phyloP scores from a whole-genome alignment of 2,329 filamentous ascomycete species.

The Teratosphaeria epicoccoides region DNA sequence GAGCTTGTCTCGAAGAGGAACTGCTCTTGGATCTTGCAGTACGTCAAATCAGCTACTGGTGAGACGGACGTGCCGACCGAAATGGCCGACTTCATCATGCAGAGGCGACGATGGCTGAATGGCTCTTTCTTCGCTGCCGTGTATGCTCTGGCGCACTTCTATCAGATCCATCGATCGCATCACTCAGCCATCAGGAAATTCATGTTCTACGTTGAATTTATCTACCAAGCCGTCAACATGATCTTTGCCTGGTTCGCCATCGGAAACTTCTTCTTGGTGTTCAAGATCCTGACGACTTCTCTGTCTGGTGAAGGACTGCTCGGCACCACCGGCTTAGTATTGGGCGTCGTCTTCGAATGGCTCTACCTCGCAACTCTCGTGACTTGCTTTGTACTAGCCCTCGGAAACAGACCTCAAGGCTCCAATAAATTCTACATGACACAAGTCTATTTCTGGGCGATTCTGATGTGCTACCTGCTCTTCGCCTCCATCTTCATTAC shows the following conservation, averaged over 20 bases:
- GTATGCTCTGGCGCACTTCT: conserved; percentile 89
- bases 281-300: conserved; percentile 88
- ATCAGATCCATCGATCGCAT: conserved; percentile 88
- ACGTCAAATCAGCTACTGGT: conserved; percentile 93
- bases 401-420: conserved; percentile 90
- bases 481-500: conserved; percentile 95
- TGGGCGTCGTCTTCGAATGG: conserved; percentile 92
- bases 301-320: conserved; percentile 60
- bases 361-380: conserved; percentile 84
- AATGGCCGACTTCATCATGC: conserved; percentile 88
- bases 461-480: conserved; percentile 91
- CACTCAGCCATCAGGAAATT: conserved; percentile 81
- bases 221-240: conserved; percentile 93
- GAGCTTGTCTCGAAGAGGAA: conserved; percentile 96
- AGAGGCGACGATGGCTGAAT: conserved; percentile 94
- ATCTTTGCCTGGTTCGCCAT: conserved; percentile 98
- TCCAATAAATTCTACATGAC: conserved; percentile 89
- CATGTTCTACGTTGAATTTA: conserved; percentile 83
- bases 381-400: conserved; percentile 85
- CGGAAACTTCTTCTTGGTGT: conserved; percentile 97
- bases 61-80: conserved; percentile 95
- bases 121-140: conserved; percentile 97
- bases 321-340: conserved; percentile 63
- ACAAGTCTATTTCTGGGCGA: conserved; percentile 97
- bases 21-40: conserved; percentile 93